Conservation (phyloP, 805 yeast genomes). For the Pichia gijzeniarum region DNA sequence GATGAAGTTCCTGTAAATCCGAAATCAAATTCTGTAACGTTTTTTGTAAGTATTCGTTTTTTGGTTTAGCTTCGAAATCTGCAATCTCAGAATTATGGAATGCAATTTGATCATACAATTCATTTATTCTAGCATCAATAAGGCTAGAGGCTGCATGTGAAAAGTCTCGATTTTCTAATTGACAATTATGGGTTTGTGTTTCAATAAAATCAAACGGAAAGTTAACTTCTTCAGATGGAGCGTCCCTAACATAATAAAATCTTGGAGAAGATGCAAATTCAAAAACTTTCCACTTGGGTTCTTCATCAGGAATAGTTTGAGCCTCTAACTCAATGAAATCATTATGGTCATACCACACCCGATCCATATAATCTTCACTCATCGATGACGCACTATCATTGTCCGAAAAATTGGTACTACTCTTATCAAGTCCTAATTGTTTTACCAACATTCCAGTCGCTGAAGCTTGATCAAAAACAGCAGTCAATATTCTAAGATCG, state of each 20-base stretch:
- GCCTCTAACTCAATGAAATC: constrained; percentile 70
- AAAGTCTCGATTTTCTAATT: constrained; percentile 48
- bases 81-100: constrained; percentile 23
- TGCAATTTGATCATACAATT: constrained; percentile 35
- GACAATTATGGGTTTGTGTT: constrained; percentile 62
- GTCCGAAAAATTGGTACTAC: constrained; percentile 13
- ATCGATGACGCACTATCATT: constrained; percentile 15
- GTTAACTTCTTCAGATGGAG: constrained; percentile 35
- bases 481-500: constrained; percentile 62
- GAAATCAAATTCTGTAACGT: constrained; percentile 21
- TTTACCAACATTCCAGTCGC: constrained; percentile 36
- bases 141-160: constrained; percentile 46
- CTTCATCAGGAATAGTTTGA: constrained; percentile 32
- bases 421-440: constrained; percentile 25
- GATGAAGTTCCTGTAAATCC: constrained; percentile 29
- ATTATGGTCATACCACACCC: constrained; percentile 63
- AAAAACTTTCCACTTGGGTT: constrained; percentile 39
- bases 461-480: constrained; percentile 54
- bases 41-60: constrained; percentile 6
- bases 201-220: constrained; percentile 51
- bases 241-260: constrained; percentile 54
- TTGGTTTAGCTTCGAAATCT: constrained; percentile 15
- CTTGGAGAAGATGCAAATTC: constrained; percentile 53
- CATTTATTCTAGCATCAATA: constrained; percentile 34
- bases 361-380: constrained; percentile 16